Conservation (phyloP, 140 eudicot species). For the Eryngium alpinum region DNA sequence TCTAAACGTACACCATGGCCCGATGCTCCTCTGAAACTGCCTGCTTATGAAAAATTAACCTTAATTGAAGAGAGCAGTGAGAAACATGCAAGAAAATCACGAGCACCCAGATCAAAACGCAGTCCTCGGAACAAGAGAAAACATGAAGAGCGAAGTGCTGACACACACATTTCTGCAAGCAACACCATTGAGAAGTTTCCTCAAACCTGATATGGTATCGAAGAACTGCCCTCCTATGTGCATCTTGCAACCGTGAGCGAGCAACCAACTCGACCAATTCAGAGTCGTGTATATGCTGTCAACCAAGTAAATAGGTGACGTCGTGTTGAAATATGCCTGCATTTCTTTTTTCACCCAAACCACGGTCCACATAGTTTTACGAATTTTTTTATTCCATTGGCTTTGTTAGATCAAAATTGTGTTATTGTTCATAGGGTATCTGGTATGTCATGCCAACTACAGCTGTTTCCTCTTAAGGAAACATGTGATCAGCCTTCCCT, state of each 20-base stretch:
- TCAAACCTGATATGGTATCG: neutral
- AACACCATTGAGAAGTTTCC: conserved; percentile 30
- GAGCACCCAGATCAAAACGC: conserved; percentile 52
- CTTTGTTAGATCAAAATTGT: neutral
- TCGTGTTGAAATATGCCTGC: conserved; percentile 11
- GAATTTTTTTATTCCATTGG: neutral
- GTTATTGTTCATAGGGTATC: neutral
- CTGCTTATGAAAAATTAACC: conserved; percentile 31
- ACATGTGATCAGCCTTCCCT: neutral
- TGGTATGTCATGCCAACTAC: neutral
- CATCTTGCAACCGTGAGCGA: neutral
- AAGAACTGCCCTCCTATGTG: conserved; percentile 7
- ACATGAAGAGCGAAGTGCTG: conserved; percentile 41
- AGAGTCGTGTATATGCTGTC: neutral
- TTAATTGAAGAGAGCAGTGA: conserved; percentile 40
- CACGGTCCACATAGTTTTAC: neutral
- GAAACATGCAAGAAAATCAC: conserved; percentile 54
- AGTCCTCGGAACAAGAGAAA: conserved; percentile 62
- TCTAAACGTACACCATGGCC: conserved; percentile 99
- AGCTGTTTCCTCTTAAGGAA: neutral
- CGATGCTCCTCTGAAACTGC: conserved; percentile 76
- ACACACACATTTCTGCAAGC: conserved; percentile 37
- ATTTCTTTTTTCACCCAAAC: conserved; percentile 11
- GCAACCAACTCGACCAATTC: conserved; percentile 4
- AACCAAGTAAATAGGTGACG: conserved; percentile 9